These are phyloP conservation scores for Fusarium sublunatum DNA, from an alignment of 2,329 filamentous ascomycete genomes.

Conservation along the genomic window DNA sequence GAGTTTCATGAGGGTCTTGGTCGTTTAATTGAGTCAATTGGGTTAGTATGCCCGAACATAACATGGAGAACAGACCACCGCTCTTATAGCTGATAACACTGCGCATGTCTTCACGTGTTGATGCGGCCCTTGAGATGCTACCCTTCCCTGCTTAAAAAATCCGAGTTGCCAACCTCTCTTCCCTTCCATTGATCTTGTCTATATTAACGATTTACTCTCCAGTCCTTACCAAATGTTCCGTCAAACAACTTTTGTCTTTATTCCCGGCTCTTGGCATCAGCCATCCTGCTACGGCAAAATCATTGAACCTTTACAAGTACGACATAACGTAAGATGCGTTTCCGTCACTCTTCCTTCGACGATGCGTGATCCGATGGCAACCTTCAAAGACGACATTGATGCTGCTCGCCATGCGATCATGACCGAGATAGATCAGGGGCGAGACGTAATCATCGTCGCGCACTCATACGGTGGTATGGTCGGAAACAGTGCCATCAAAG, in stretches of 20 bases:
- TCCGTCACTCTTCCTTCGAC: not conserved
- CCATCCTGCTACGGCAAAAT: not conserved
- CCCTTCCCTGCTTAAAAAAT: too few relatives aligned
- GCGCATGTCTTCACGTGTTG: too few relatives aligned
- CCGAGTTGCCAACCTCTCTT: not conserved
- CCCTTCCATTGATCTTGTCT: not conserved
- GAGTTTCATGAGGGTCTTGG: too few relatives aligned
- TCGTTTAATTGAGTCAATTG: too few relatives aligned
- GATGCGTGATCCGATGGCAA: not conserved
- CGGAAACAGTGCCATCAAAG: not conserved
- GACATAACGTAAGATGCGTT: slow-evolving; percentile 2
- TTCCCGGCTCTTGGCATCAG: not conserved
- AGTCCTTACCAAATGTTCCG: not conserved
- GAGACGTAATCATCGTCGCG: not conserved
- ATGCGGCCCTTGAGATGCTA: too few relatives aligned
- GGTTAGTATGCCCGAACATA: too few relatives aligned
- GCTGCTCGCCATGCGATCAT: not conserved
- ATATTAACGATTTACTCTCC: too few relatives aligned
- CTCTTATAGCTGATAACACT: too few relatives aligned
- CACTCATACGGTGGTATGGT: slow-evolving; percentile 11
- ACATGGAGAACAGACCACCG: too few relatives aligned
- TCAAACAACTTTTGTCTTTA: not conserved
- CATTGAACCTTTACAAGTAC: not conserved
- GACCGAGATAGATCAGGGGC: not conserved
- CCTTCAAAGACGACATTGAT: slow-evolving; percentile 2